Conservation (phyloP, 179 eudicot species). For the Silene noctiflora region DNA sequence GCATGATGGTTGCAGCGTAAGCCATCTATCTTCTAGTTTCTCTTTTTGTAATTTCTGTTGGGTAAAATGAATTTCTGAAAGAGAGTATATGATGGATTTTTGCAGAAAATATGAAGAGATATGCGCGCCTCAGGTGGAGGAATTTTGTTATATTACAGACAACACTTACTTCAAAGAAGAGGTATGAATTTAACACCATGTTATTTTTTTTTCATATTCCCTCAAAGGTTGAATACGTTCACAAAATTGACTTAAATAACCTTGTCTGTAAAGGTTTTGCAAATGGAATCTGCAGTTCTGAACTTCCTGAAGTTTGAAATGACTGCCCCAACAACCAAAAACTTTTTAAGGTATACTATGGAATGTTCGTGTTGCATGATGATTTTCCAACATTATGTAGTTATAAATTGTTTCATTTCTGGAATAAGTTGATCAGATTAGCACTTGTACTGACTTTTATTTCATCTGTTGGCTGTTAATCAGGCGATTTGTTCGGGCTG, state of each 20-base stretch:
- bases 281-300: slow-evolving; percentile 85
- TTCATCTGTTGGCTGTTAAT: slow-evolving; percentile 13
- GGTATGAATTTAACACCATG: slow-evolving; percentile 32
- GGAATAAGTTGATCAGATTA: not conserved
- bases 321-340: slow-evolving; percentile 85
- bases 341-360: slow-evolving; percentile 60
- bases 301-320: slow-evolving; percentile 89
- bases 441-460: slow-evolving; percentile 12
- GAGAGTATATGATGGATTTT: not conserved
- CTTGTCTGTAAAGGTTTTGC: slow-evolving; percentile 48
- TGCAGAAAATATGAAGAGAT: slow-evolving; percentile 87
- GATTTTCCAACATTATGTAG: not conserved
- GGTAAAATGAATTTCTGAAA: slow-evolving; percentile 3
- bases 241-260: not conserved
- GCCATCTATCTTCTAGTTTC: slow-evolving; percentile 20
- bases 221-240: too few species aligned
- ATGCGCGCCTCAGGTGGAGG: slow-evolving; percentile 92
- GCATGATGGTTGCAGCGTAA: slow-evolving; percentile 96
- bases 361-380: not conserved
- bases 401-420: not conserved
- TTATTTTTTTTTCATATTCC: not conserved
- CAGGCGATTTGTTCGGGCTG: slow-evolving; percentile 89
- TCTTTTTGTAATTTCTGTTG: not conserved
- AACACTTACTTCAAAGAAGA: slow-evolving; percentile 88
- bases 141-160: slow-evolving; percentile 85